Conservation (phyloP, 768 basidiomycete species). For the Mycena olivaceomarginata region DNA sequence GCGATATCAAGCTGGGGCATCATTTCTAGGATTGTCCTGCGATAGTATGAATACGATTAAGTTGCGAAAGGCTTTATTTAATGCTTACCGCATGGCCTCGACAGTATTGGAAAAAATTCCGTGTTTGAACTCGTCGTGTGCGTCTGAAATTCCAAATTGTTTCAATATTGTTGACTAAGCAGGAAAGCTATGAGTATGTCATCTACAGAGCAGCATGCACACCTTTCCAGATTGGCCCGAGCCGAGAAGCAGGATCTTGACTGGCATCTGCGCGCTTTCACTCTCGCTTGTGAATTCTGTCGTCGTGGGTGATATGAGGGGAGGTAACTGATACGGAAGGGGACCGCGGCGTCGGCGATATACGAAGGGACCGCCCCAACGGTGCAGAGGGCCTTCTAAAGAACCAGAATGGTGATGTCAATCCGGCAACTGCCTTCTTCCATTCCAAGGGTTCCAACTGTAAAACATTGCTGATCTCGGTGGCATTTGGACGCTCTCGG, state of each 20-base stretch:
- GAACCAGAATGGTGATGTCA: background rate
- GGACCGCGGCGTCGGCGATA: conserved; percentile 11
- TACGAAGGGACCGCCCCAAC: background rate
- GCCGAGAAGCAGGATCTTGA: background rate
- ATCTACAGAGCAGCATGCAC: conserved; percentile 62
- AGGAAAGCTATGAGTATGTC: conserved; percentile 55
- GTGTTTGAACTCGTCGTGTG: conserved; percentile 4
- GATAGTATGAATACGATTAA: conserved; percentile 13
- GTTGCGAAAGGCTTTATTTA: conserved; percentile 1
- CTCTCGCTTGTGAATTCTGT: conserved; percentile 22
- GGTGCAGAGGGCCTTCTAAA: no score
- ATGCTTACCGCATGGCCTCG: conserved; percentile 21
- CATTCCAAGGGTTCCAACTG: no score
- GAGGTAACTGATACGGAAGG: no score
- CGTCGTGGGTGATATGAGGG: conserved; percentile 7
- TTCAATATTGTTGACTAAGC: conserved; percentile 50
- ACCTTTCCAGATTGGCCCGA: conserved; percentile 29
- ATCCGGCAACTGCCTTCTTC: conserved; percentile 19
- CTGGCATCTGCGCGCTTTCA: background rate
- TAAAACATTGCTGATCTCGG: conserved; percentile 8
- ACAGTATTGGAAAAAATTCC: conserved; percentile 5
- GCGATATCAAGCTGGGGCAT: conserved; percentile 14
- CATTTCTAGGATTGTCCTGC: conserved; percentile 17
- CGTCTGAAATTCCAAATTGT: conserved; percentile 17
- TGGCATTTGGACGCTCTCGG: background rate